A percentile compares a stretch with the other conserved stretches of the same genome.
phyloP scores from a whole-genome alignment of 331 rosid species.

The Cydonia oblonga region DNA sequence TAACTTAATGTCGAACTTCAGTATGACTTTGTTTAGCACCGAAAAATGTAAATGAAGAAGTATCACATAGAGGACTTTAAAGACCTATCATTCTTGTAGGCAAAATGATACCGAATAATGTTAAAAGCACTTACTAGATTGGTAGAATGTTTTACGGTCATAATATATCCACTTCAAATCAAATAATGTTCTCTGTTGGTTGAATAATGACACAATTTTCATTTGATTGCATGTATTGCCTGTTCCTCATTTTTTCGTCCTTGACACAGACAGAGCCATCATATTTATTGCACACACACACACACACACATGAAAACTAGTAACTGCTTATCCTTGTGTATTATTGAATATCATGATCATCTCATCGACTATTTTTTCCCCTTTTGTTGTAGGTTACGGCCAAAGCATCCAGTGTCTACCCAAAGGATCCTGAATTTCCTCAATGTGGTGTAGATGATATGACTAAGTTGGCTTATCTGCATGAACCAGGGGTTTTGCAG shows the following conservation, averaged over 20 bases:
- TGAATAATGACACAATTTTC: not conserved
- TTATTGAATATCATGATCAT: not conserved
- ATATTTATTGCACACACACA: not conserved
- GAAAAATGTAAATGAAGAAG: not conserved
- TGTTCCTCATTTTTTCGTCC: not conserved
- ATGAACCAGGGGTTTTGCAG: slow-evolving; percentile 85
- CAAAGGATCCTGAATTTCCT: slow-evolving; percentile 94
- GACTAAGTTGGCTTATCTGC: slow-evolving; percentile 92
- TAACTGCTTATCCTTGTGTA: not conserved
- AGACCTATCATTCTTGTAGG: not conserved
- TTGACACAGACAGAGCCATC: not conserved
- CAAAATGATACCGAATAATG: not conserved
- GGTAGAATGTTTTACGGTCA: not conserved
- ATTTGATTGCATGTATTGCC: not conserved
- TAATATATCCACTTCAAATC: not conserved
- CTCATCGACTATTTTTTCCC: not conserved
- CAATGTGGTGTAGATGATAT: slow-evolving; percentile 77
- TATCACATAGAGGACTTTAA: not conserved
- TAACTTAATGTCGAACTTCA: not conserved
- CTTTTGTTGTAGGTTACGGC: slow-evolving; percentile 41
- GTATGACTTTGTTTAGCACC: not conserved
- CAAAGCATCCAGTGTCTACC: slow-evolving; percentile 46
- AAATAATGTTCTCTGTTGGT: not conserved
- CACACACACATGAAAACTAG: not conserved
- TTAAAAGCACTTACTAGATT: not conserved